Conservation (phyloP, 192 early-diverging fungal genomes). For the Phycomyces nitens region DNA sequence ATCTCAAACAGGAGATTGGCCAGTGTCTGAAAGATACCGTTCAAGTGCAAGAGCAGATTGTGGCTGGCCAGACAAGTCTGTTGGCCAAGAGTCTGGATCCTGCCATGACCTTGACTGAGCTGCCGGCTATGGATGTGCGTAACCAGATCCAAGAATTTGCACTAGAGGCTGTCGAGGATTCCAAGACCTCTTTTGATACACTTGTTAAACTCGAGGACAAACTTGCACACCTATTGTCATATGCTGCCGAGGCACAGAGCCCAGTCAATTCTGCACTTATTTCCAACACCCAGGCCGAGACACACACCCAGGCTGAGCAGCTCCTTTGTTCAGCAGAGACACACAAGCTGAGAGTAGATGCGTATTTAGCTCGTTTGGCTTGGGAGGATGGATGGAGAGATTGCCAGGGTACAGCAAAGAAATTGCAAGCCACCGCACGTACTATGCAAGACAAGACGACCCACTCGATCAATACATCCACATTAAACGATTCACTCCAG, state of each 20-base stretch:
- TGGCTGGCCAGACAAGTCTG: background rate
- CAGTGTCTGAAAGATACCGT: background rate
- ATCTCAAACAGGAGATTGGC: constrained; percentile 1
- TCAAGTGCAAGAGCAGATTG: background rate
- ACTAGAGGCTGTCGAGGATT: too few species aligned
- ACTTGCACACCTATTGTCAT: background rate
- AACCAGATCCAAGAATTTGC: too few species aligned
- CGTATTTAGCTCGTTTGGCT: background rate
- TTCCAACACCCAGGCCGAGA: background rate
- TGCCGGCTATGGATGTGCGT: too few species aligned
- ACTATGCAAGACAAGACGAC: background rate
- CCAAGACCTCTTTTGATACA: background rate
- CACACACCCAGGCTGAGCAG: background rate
- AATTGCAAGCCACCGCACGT: background rate
- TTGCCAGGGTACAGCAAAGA: background rate
- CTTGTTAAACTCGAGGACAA: background rate
- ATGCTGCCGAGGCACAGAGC: background rate
- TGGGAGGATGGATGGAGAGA: background rate
- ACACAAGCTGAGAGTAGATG: background rate
- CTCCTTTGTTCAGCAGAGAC: background rate
- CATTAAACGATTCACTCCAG: too few species aligned
- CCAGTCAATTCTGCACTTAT: background rate
- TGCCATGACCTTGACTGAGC: too few species aligned
- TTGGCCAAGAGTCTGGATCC: background rate
- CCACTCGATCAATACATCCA: too few species aligned